Base-by-base conservation (phyloP, 495 filamentous ascomycete species). In the Aspergillus hancockii region DNA sequence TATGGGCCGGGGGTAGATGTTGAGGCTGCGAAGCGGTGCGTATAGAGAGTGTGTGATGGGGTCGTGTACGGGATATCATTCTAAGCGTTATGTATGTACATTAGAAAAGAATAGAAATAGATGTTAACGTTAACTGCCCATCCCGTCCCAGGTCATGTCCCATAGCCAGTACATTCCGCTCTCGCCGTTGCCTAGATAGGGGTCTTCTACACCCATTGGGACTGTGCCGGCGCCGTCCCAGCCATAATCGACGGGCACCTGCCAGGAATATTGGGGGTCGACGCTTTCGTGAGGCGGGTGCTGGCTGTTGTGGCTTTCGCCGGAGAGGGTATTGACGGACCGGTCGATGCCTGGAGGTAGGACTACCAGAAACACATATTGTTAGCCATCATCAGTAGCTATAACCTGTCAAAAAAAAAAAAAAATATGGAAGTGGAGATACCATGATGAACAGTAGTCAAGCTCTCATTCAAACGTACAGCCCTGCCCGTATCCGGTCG, bases 111-210 rank as follows among this genome's bases (percentile, higher is more conserved):
- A 57, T 50, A 57, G 4, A 50, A 21, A 19, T 18, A 38, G 30
- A 52, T 38, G 34, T 7, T 13, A n/a, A 10, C 8, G 8, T 10
- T 41, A 41, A 41, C 2, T 14, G 13, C 38, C 38, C 13, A 46
- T 25, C n/a, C 59, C 64, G 57, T 70, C 65, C 64, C 67, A 70
- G 32, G 64, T 63, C 55, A 62, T 67, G 23, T 70, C 67, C 67
- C 67, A 70, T 38, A 70, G 54, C 67, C 67, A 70, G 52, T 65
- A 70, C n/a, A 70, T 41, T 12, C 67, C 67, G 12, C 58, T 58
- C 14, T 70, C 64, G 1, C 50, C 58, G 18, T 49, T 59, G 8
- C 49, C 56, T 12, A 55, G 36, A 21, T 57, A 40, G 7, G 7
- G 30, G 30, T 59, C 41, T 54, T 54, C 54, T 13, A 40, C 12